Evolutionary conservation across 202 grass and related monocot genomes (phyloP).

Genomic region (Zoysia matrella): DNA sequence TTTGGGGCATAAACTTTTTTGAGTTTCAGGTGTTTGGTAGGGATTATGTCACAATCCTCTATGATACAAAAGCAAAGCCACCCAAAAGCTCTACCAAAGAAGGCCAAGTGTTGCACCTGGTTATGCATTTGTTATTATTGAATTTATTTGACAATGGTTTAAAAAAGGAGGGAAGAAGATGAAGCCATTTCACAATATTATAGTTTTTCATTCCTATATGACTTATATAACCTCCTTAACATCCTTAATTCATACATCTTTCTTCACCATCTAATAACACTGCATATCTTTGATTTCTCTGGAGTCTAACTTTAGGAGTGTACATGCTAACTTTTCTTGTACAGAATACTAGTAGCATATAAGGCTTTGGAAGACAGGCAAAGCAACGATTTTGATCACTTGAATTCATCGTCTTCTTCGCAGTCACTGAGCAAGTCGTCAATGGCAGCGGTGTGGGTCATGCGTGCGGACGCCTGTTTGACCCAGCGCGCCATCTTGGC

Average conservation of each 20-base stretch:
- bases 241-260: conserved; percentile 2
- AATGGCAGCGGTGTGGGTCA: conserved; percentile 60
- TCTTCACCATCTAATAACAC: background rate
- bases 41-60: background rate
- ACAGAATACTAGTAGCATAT: no score
- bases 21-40: no score
- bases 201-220: background rate
- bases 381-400: conserved; percentile 36
- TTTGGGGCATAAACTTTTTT: no score
- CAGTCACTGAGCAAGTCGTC: conserved; percentile 70
- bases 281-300: conserved; percentile 12
- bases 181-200: background rate
- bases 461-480: conserved; percentile 77
- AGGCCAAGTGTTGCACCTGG: background rate
- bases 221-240: background rate
- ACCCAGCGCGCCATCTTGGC: conserved; percentile 74
- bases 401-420: conserved; percentile 68
- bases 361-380: no score
- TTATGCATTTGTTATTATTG: background rate
- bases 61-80: no score
- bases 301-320: background rate
- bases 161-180: background rate
- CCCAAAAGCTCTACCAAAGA: no score
- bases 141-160: background rate
- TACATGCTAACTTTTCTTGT: background rate